Base-by-base conservation (phyloP, 352 stramenopile species). In the Elongisporangium undulatum region DNA sequence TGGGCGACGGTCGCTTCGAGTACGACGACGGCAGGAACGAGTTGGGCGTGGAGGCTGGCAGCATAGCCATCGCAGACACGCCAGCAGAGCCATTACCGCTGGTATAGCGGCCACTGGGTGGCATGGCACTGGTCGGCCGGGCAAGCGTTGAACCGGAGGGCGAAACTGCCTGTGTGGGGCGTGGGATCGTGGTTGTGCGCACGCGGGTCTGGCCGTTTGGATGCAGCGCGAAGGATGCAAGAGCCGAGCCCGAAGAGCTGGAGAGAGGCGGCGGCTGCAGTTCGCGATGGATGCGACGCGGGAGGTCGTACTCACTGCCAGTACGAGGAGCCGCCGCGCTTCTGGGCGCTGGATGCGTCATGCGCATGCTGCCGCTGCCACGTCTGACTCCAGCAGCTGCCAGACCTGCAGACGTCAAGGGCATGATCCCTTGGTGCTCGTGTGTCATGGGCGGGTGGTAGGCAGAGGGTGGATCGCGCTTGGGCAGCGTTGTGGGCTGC, bases 211-310 rank as follows among this genome's bases (percentile, higher is more conserved):
- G 16, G 19, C 56, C 59, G 50, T 59, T 63, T 19, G 59, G 54
- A 3, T 55, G 58, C 48, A 67, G 48, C 20, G 65, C 45, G n/a
- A 69, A 72, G 1, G 66, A 52, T 15, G 49, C 62, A 24, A 69
- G 20, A 5, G 53, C 45, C 7, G 58, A 58, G 34, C 58, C 55
- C 10, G 56, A 6, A 7, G 56, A n/a, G 23, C 21, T 17, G 16
- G 29, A n/a, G 1, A 56, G 41, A 21, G 53, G 21, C 16, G 68
- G 45, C 20, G 54, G 41, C 17, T 72, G 64, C n/a, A 72, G 49
- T 10, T 73, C 77, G 13, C 75, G 70, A 21, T 82, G 74, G 50
- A 85, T 77, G 13, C 69, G 67, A 19, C 61, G 55, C 21, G 68
- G 59, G 10, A 59, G 59, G 13, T 72, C 62, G 16, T 65, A 68